Base-by-base conservation (phyloP, 192 early-diverging fungal genomes). In the Coemansia sp. region DNA sequence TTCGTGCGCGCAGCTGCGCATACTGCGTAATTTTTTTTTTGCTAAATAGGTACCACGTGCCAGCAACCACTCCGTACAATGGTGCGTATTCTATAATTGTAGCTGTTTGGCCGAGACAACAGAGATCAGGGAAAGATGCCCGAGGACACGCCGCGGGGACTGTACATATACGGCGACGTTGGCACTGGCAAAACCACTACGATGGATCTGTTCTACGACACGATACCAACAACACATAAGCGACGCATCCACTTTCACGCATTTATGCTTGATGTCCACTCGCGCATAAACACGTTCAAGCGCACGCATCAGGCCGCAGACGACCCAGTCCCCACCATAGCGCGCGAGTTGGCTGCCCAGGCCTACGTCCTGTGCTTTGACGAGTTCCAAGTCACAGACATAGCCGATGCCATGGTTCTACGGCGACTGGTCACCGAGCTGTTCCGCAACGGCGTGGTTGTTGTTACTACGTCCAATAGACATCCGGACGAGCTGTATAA, bases 251-350 rank as follows among this genome's bases (percentile, higher is more conserved):
- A 99, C 71, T 99, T 97, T 73, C 95, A 99, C 70, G 91, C 92
- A n/a, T 99, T 99, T 73, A 99, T 99, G 97, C 85, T 92, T 10
- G 95, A 97, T 63, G 87, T 97, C 2, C 97, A 99, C 70, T 82
- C 86, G 38, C 90, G 91, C 34, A 85, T 91, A 43, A 90, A 92
- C 73, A 66, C 75, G 8, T 80, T 91, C 46, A 89, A 89, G 49
- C 86, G 67, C 49, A 81, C 80, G 3, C 83, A 88, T 38, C 34
- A 13, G 38, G 63, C 76, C 33, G 67, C 73, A 12, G 74, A 85
- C 44, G 93, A 95, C 70, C 89, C 92, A 4, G 79, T 95, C 7
- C 76, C 82, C 16, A 80, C 72, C 1, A 88, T 99, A 61, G 95
- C 97, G 2, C 85, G 88, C 24, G 91, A 96, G 31, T 77, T 99